Percentiles rank a stretch among this genome's conserved stretches.
Evolutionary conservation across 176 grass and related monocot genomes (phyloP).

Genomic region (Triticum dicoccoides): DNA sequence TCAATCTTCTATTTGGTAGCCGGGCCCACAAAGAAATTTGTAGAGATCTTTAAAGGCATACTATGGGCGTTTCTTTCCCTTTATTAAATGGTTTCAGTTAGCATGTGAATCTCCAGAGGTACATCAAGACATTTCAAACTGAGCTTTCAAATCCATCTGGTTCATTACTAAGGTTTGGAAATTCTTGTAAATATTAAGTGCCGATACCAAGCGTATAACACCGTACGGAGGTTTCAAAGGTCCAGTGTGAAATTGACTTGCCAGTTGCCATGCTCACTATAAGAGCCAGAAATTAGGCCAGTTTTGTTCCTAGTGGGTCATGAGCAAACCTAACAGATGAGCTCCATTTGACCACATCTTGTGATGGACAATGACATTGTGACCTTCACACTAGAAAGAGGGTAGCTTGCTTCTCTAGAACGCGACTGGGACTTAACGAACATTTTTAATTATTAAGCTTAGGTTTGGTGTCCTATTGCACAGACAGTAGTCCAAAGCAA

Average conservation of each 20-base stretch:
- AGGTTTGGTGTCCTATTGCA: neutral
- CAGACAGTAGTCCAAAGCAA: constrained; percentile 13
- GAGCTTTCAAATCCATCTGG: neutral
- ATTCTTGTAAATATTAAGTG: neutral
- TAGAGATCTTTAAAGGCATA: constrained; percentile 11
- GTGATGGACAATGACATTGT: constrained; percentile 22
- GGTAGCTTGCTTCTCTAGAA: constrained; percentile 28
- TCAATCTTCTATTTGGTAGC: neutral
- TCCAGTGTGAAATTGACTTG: constrained; percentile 5
- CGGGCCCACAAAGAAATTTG: neutral
- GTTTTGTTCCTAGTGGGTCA: constrained; percentile 9
- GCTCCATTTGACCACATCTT: constrained; percentile 1
- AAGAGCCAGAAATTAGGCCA: constrained; percentile 14
- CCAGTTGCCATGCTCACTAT: neutral
- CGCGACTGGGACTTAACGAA: neutral
- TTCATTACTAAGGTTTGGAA: neutral
- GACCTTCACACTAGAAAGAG: constrained; percentile 2
- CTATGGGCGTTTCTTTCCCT: neutral
- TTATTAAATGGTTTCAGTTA: neutral
- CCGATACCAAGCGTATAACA: neutral
- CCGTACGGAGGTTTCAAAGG: neutral
- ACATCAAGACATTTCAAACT: neutral
- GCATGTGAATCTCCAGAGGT: neutral
- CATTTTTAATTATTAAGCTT: neutral
- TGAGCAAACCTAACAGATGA: constrained; percentile 3